phyloP scores from a whole-genome alignment of 2,329 filamentous ascomycete species.

The Claviceps purpurea region DNA sequence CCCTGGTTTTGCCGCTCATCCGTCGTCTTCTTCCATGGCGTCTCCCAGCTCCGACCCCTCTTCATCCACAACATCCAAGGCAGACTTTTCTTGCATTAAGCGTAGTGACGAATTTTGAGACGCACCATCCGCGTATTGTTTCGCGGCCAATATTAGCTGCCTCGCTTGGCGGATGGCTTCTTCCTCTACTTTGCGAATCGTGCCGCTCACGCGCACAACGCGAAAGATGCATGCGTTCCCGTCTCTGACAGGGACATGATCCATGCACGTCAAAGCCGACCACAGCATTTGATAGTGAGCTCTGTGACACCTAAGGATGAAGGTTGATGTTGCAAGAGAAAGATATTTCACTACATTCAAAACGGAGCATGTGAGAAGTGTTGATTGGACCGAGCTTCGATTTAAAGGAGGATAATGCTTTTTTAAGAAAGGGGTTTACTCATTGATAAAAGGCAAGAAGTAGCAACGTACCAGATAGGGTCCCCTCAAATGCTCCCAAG shows the following conservation, averaged over 20 bases:
- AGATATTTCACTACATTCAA: constrained; percentile 67
- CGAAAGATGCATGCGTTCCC: constrained; percentile 62
- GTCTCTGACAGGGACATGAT: constrained; percentile 46
- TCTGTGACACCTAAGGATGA: constrained; percentile 74
- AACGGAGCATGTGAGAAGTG: neutral
- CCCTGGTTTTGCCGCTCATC: constrained; percentile 21
- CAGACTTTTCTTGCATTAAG: constrained; percentile 18
- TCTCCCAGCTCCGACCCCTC: constrained; percentile 27
- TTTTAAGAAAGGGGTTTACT: neutral
- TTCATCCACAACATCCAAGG: constrained; percentile 30
- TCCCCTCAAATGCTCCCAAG: constrained; percentile 56
- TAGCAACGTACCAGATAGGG: constrained; percentile 45
- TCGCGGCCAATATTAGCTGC: constrained; percentile 54
- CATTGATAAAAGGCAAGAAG: neutral
- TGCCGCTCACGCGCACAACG: constrained; percentile 80
- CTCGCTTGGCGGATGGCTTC: constrained; percentile 73
- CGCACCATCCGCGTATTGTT: constrained; percentile 22
- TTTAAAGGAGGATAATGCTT: constrained; percentile 1
- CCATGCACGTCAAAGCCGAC: constrained; percentile 76
- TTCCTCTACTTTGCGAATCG: constrained; percentile 82
- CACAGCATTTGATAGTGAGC: constrained; percentile 78
- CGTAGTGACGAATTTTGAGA: constrained; percentile 10
- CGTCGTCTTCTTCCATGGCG: constrained; percentile 29
- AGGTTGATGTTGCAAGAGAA: constrained; percentile 82
- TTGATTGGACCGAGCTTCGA: neutral